Evolutionary conservation across 1,284 basidiomycete genomes (phyloP).

Genomic region (Butyriboletus appendiculatus): DNA sequence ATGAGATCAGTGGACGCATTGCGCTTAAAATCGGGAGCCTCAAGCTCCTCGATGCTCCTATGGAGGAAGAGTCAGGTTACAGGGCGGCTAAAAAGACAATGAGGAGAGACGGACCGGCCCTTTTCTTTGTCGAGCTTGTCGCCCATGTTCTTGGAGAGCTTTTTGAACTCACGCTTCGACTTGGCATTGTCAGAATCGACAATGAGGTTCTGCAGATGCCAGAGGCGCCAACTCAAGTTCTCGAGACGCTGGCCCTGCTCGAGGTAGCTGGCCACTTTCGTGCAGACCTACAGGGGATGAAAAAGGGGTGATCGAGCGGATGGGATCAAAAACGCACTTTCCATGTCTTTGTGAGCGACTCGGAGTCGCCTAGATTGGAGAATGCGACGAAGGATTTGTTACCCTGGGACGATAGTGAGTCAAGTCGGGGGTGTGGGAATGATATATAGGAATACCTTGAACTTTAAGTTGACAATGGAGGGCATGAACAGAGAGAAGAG

Average conservation of each 20-base stretch:
- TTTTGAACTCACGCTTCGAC: conserved; percentile 84
- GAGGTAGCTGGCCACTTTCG: conserved; percentile 82
- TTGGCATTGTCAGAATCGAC: conserved; percentile 84
- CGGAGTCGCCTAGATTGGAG: conserved; percentile 79
- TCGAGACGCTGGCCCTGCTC: conserved; percentile 85
- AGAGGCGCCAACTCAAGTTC: conserved; percentile 85
- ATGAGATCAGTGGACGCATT: conserved; percentile 75
- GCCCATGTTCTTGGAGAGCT: conserved; percentile 79
- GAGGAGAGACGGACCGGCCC: conserved; percentile 58
- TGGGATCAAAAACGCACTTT: conserved; percentile 49
- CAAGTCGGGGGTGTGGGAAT: conserved; percentile 15
- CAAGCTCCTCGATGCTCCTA: conserved; percentile 78
- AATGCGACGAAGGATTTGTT: conserved; percentile 91
- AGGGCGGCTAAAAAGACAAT: conserved; percentile 26
- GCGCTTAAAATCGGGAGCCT: conserved; percentile 74
- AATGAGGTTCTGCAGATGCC: conserved; percentile 86
- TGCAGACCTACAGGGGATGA: conserved; percentile 60
- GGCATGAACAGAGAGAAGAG: conserved; percentile 50
- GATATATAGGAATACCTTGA: conserved; percentile 57
- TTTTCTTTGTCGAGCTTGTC: conserved; percentile 88
- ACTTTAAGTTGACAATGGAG: conserved; percentile 84
- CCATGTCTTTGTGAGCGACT: conserved; percentile 84
- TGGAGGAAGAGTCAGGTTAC: conserved; percentile 30
- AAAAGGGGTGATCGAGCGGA: conserved; percentile 4
- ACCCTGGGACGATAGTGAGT: conserved; percentile 50